phyloP scores from a whole-genome alignment of 768 basidiomycete species.

The Tylopilus plumbeoviolaceoides region DNA sequence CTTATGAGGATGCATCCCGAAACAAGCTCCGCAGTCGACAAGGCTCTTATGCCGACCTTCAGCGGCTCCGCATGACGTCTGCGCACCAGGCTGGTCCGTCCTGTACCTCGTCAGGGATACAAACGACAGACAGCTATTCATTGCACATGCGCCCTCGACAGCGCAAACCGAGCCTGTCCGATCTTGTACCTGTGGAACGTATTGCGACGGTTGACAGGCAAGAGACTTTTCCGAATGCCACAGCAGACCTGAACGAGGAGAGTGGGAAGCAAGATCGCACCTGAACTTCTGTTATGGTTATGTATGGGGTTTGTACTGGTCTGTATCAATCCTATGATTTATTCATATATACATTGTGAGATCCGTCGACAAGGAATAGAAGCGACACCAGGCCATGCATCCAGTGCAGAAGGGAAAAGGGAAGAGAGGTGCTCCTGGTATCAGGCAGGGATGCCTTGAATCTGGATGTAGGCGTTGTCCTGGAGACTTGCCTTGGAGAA shows the following conservation, averaged over 20 bases:
- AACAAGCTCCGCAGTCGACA: slow-evolving; percentile 56
- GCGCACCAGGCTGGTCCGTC: slow-evolving; percentile 11
- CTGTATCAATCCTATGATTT: slow-evolving; percentile 18
- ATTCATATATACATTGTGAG: slow-evolving; percentile 28
- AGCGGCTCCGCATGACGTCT: slow-evolving; percentile 50
- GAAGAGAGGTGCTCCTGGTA: neutral
- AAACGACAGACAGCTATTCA: slow-evolving; percentile 34
- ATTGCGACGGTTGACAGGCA: slow-evolving; percentile 55
- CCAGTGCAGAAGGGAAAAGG: neutral
- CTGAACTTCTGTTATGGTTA: slow-evolving; percentile 16
- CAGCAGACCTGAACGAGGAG: slow-evolving; percentile 65
- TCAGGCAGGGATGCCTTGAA: slow-evolving; percentile 36
- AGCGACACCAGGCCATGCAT: slow-evolving; percentile 22
- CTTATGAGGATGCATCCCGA: slow-evolving; percentile 41
- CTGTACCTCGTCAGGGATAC: slow-evolving; percentile 14
- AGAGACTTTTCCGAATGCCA: slow-evolving; percentile 61
- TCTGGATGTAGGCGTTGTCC: slow-evolving; percentile 40
- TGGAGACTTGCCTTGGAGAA: slow-evolving; percentile 39
- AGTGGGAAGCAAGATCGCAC: slow-evolving; percentile 35
- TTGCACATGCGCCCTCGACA: slow-evolving; percentile 49
- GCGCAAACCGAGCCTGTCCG: slow-evolving; percentile 61
- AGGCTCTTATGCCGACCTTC: slow-evolving; percentile 79
- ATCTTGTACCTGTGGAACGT: slow-evolving; percentile 57
- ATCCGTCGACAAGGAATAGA: slow-evolving; percentile 12
- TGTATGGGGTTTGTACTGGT: slow-evolving; percentile 19